Evolutionary conservation across 2,329 filamentous ascomycete species (phyloP).

Genomic region (Claviceps fusiformis): DNA sequence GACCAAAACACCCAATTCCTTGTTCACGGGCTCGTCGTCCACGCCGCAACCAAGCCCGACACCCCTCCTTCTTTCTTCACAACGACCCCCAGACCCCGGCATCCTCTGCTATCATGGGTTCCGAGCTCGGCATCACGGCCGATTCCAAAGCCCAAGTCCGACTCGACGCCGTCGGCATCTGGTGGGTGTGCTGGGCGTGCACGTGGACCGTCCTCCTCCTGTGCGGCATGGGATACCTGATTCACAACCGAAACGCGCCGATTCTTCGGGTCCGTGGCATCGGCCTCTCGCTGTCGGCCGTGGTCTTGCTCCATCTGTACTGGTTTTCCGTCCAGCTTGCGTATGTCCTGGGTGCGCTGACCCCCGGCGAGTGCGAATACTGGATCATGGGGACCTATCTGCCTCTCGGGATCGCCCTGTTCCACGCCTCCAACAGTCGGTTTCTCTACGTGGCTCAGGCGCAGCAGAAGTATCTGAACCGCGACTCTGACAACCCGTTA

Average conservation of each 20-base stretch:
- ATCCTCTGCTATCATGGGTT: constrained; percentile 11
- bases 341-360: constrained; percentile 21
- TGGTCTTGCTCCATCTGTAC: constrained; percentile 26
- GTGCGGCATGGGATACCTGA: constrained; percentile 25
- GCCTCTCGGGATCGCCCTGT: constrained; percentile 50
- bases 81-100: too few species aligned
- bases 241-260: constrained; percentile 20
- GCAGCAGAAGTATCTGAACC: constrained; percentile 24
- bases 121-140: constrained; percentile 12
- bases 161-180: constrained; percentile 20
- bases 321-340: constrained; percentile 25
- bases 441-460: constrained; percentile 43
- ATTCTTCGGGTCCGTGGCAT: constrained; percentile 27
- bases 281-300: constrained; percentile 24
- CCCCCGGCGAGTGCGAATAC: constrained; percentile 39
- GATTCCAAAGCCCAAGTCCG: constrained; percentile 8
- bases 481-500: not conserved
- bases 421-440: constrained; percentile 48
- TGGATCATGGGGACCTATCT: constrained; percentile 54
- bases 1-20: too few species aligned
- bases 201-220: constrained; percentile 23
- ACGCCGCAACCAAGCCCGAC: not conserved
- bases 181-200: constrained; percentile 18
- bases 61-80: not conserved
- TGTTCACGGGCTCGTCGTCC: not conserved